phyloP scores from a whole-genome alignment of 352 stramenopile species.

The Pythium phragmiticola region DNA sequence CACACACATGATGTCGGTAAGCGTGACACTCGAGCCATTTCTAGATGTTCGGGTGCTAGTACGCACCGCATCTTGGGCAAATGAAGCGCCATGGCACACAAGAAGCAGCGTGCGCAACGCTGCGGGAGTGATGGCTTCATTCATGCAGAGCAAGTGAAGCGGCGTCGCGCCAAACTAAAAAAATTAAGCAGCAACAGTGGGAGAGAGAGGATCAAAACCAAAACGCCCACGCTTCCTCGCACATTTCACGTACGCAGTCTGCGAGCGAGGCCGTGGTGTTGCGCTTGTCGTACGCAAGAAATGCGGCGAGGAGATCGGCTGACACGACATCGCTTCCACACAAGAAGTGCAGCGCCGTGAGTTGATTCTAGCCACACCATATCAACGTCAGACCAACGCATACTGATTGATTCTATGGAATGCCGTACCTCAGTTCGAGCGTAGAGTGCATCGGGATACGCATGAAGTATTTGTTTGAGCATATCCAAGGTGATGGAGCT shows the following conservation, averaged over 20 bases:
- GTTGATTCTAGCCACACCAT: slow-evolving; percentile 29
- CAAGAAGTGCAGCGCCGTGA: slow-evolving; percentile 51
- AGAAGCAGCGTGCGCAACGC: slow-evolving; percentile 43
- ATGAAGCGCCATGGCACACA: slow-evolving; percentile 40
- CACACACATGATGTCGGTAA: background rate
- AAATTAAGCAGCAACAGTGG: background rate
- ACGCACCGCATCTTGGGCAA: slow-evolving; percentile 49
- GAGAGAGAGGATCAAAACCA: background rate
- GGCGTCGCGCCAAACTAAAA: slow-evolving; percentile 53
- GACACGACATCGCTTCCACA: slow-evolving; percentile 49
- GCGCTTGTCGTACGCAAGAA: slow-evolving; percentile 41
- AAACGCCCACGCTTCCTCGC: background rate
- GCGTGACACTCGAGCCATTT: background rate
- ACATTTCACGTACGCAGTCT: slow-evolving; percentile 20
- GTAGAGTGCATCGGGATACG: slow-evolving; percentile 32
- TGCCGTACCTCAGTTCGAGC: slow-evolving; percentile 31
- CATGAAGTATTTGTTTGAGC: slow-evolving; percentile 34
- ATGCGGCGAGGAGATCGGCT: slow-evolving; percentile 35
- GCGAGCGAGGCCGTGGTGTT: slow-evolving; percentile 21
- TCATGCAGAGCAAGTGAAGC: slow-evolving; percentile 69
- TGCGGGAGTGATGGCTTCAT: slow-evolving; percentile 39
- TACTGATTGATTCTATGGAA: background rate
- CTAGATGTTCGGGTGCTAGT: background rate
- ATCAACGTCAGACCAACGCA: background rate
- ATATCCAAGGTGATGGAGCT: slow-evolving; percentile 27